phyloP scores from a whole-genome alignment of 352 stramenopile species.

The Phytopythium sindhum region DNA sequence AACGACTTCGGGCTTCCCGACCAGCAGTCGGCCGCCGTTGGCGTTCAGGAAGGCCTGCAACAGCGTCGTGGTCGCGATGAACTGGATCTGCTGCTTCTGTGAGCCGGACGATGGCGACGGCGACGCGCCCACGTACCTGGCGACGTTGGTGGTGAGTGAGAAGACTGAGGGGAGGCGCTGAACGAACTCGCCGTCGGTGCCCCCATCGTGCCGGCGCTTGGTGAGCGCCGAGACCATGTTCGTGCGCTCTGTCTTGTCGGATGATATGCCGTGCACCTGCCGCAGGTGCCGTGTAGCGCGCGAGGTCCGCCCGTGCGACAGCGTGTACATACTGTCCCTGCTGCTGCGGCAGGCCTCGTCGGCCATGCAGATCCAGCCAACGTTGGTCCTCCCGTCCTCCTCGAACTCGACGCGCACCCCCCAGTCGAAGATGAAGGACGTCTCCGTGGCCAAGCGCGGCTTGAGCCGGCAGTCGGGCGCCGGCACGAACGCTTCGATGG shows the following conservation, averaged over 20 bases:
- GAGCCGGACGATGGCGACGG: not conserved
- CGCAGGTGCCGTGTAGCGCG: not conserved
- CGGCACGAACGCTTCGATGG: not conserved
- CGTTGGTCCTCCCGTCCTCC: not conserved
- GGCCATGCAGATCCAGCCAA: not conserved
- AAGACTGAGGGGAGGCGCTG: not conserved
- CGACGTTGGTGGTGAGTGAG: not conserved
- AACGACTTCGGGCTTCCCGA: not conserved
- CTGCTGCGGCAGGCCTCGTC: not conserved
- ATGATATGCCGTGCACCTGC: not conserved
- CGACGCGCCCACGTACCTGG: not conserved
- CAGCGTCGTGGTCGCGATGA: not conserved
- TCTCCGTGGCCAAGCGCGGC: not conserved
- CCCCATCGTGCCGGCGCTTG: not conserved
- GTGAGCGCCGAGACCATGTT: not conserved
- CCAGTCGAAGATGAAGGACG: constrained; percentile 7
- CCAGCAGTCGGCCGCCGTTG: not conserved
- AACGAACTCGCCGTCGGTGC: too few relatives aligned
- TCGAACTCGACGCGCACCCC: not conserved
- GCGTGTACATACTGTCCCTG: not conserved
- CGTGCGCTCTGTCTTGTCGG: not conserved
- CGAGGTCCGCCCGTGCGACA: not conserved
- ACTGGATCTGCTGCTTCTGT: not conserved
- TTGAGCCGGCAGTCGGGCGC: not conserved
- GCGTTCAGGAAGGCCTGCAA: constrained; percentile 1